Evolutionary conservation across 2,329 filamentous ascomycete genomes (phyloP), one percentile per base, ranked within the genome.

Genomic region (Aspergillus tubingensis): DNA sequence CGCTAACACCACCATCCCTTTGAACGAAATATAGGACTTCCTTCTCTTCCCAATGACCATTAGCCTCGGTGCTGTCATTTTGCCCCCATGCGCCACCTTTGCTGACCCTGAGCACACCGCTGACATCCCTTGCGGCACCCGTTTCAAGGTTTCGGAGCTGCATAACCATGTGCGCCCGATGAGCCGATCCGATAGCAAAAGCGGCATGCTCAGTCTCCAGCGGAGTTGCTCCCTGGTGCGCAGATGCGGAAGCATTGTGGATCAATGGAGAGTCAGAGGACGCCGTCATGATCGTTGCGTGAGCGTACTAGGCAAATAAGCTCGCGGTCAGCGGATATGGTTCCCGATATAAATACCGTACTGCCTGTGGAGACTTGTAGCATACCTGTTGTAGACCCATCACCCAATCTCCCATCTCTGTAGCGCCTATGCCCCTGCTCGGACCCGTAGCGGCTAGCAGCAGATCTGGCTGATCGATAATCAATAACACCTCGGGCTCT

Each of bases 61-160:
- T 64, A 48, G 64, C 69, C 23, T 65, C 60, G 7, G 63, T 69
- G 30, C 72, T 72, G 15, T 76, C 71, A 17, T 62, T 67, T 15
- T 67, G 71, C 44, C 72, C 79, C 66, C 69, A 73, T 41, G 70
- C 76, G 15, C 79, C 80, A 3, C 88, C 88, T 48, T 83, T 81
- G 17, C 90, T 93, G 53, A 95, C 82, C 66, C 92, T 85, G 64
- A 97, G 71, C 47, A 96, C 92, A 2, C 94, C 94, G 77, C 91
- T 96, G 32, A 98, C 91, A 76, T 97, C 94, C 72, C 85, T 88
- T 63, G 94, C 93, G n/a, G 88, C 88, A 0, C 94, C 94, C 0
- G 92, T 96, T 71, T 96, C 92, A 62, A 98, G 76, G 70, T 88
- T 83, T 55, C 93, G 82, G 60, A 95, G 79, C 62, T 90, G 86